Conservation (phyloP, 148 eudicot species). For the Beta vulgaris region DNA sequence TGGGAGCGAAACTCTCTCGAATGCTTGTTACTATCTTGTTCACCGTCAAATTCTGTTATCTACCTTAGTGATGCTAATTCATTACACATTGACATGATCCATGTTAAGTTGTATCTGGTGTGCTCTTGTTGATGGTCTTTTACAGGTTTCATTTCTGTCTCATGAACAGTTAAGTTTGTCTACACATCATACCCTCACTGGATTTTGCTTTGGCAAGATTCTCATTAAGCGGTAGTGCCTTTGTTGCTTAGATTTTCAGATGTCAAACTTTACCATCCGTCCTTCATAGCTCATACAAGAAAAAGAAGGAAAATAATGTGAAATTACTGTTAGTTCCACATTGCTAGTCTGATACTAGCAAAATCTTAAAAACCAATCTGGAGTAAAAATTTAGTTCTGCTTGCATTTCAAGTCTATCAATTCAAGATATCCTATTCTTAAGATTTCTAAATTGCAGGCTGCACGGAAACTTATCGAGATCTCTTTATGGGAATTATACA, state of each 20-base stretch:
- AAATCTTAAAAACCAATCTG: not conserved
- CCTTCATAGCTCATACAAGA: not conserved
- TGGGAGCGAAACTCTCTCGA: no score
- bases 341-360: not conserved
- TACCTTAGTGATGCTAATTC: no score
- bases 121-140: not conserved
- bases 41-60: no score
- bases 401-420: not conserved
- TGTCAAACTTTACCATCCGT: not conserved
- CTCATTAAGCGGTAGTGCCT: not conserved
- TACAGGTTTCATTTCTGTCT: not conserved
- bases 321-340: not conserved
- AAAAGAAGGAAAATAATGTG: not conserved
- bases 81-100: not conserved
- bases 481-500: constrained; percentile 84
- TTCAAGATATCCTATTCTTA: not conserved
- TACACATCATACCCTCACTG: not conserved
- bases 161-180: not conserved
- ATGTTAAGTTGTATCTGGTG: not conserved
- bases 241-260: not conserved
- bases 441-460: constrained; percentile 38
- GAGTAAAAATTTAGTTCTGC: not conserved
- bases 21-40: no score
- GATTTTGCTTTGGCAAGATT: not conserved
- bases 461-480: constrained; percentile 64